Conservation (phyloP, 2,329 filamentous ascomycete genomes). For the Colletotrichum nymphaeae region DNA sequence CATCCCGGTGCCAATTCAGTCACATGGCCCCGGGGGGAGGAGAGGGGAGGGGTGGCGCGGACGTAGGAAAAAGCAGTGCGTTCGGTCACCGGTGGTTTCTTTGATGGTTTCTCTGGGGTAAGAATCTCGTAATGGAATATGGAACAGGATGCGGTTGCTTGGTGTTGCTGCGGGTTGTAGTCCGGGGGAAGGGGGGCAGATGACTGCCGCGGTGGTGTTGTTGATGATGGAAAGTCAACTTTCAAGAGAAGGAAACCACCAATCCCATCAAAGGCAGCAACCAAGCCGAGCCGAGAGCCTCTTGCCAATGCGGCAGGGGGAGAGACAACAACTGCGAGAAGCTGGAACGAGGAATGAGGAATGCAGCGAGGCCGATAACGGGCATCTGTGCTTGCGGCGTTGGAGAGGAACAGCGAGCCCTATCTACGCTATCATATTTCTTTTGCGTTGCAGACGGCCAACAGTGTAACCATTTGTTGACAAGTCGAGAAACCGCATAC, state of each 20-base stretch:
- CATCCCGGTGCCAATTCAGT: constrained; percentile 40
- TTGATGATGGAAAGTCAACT: not conserved
- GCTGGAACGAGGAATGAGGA: not conserved
- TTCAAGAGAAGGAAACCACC: not conserved
- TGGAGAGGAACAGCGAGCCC: not conserved
- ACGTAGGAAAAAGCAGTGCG: constrained; percentile 40
- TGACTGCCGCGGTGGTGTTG: not conserved
- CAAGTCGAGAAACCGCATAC: not conserved
- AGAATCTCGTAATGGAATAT: constrained; percentile 24
- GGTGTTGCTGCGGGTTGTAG: not conserved
- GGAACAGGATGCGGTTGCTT: not conserved
- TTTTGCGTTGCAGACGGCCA: not conserved
- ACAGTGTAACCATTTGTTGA: not conserved
- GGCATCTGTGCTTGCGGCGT: not conserved
- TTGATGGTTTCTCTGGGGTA: constrained; percentile 5
- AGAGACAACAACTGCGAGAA: not conserved
- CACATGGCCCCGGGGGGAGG: constrained; percentile 34
- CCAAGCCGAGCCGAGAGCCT: not conserved
- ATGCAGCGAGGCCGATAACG: constrained; percentile 2
- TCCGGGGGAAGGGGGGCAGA: not conserved
- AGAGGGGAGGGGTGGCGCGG: constrained; percentile 25
- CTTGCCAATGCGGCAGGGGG: not conserved
- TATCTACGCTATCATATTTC: constrained; percentile 27
- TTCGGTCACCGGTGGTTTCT: constrained; percentile 4
- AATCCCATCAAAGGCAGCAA: not conserved